A percentile compares a stretch with the other conserved stretches of the same genome.
Evolutionary conservation across 805 yeast species (phyloP).

Genomic region (Zygosaccharomyces rouxii): DNA sequence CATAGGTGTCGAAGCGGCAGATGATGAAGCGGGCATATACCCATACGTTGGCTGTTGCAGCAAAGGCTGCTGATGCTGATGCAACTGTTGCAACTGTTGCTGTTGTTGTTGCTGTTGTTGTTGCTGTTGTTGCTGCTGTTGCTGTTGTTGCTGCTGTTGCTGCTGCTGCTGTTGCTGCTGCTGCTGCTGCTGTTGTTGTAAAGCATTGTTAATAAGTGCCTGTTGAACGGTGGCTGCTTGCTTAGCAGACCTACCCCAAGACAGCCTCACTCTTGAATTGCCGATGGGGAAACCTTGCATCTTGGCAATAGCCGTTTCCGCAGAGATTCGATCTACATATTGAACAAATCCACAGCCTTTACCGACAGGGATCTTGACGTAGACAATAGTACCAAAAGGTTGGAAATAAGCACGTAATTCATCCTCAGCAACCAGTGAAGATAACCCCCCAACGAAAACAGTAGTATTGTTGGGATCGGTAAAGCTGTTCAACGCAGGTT

Average conservation of each 20-base stretch:
- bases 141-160: conserved; percentile 9
- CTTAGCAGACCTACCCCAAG: conserved; percentile 73
- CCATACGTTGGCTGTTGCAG: conserved; percentile 17
- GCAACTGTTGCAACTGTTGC: conserved; percentile 6
- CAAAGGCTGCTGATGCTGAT: conserved; percentile 18
- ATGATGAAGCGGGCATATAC: conserved; percentile 7
- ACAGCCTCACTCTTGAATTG: conserved; percentile 72
- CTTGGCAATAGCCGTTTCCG: conserved; percentile 77
- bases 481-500: conserved; percentile 55
- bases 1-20: conserved; percentile 5
- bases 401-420: conserved; percentile 59
- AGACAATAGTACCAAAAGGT: conserved; percentile 69
- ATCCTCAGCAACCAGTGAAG: conserved; percentile 51
- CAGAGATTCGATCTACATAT: conserved; percentile 69
- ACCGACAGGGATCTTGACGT: conserved; percentile 71
- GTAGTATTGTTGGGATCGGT: conserved; percentile 83
- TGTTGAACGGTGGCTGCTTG: conserved; percentile 23
- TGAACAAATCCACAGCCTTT: conserved; percentile 85
- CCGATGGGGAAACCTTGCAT: conserved; percentile 92
- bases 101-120: conserved; percentile 10
- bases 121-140: conserved; percentile 15
- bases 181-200: conserved; percentile 19
- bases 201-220: conserved; percentile 11
- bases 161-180: conserved; percentile 12
- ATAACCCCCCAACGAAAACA: conserved; percentile 63